Percentiles rank a stretch among this genome's conserved stretches.
phyloP scores from a whole-genome alignment of 768 basidiomycete species.

The Mycena chlorophos region DNA sequence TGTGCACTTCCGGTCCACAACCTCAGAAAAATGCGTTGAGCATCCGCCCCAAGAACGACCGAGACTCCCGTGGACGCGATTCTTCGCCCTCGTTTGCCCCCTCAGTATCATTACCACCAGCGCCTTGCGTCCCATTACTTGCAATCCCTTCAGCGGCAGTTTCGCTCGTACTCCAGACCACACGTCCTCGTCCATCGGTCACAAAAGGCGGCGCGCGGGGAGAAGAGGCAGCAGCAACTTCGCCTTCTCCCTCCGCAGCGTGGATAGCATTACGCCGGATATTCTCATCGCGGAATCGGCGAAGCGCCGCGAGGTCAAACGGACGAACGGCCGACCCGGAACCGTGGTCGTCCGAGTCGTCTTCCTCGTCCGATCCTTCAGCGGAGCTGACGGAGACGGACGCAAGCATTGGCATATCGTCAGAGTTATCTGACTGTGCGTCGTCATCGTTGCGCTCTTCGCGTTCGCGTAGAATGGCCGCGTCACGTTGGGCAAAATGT shows the following conservation, averaged over 20 bases:
- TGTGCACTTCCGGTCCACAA: slow-evolving; percentile 1
- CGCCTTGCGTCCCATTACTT: slow-evolving; percentile 2
- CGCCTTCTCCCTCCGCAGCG: not conserved
- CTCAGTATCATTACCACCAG: not conserved
- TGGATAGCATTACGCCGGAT: not conserved
- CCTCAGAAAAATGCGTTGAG: slow-evolving; percentile 26
- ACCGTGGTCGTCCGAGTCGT: slow-evolving; percentile 10
- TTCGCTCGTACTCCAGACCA: slow-evolving; percentile 11
- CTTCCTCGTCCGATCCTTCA: slow-evolving; percentile 15
- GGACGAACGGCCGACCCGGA: slow-evolving; percentile 6
- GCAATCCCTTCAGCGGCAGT: slow-evolving; percentile 15
- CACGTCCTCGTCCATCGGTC: slow-evolving; percentile 30
- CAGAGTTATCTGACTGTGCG: slow-evolving; percentile 19
- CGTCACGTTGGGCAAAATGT: slow-evolving; percentile 12
- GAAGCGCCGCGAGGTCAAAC: slow-evolving; percentile 16
- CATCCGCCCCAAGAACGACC: slow-evolving; percentile 30
- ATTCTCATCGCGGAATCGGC: slow-evolving; percentile 1
- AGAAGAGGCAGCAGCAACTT: not conserved
- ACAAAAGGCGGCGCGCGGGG: slow-evolving; percentile 50
- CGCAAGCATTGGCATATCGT: slow-evolving; percentile 40
- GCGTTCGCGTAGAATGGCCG: slow-evolving; percentile 13
- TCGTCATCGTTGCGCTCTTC: slow-evolving; percentile 10
- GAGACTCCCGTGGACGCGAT: slow-evolving; percentile 5
- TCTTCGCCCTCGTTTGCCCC: slow-evolving; percentile 2
- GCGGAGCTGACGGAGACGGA: slow-evolving; percentile 38